Evolutionary conservation across 2,329 filamentous ascomycete genomes (phyloP), one percentile per base, ranked within the genome.

Genomic region (Fusarium protoensiforme): DNA sequence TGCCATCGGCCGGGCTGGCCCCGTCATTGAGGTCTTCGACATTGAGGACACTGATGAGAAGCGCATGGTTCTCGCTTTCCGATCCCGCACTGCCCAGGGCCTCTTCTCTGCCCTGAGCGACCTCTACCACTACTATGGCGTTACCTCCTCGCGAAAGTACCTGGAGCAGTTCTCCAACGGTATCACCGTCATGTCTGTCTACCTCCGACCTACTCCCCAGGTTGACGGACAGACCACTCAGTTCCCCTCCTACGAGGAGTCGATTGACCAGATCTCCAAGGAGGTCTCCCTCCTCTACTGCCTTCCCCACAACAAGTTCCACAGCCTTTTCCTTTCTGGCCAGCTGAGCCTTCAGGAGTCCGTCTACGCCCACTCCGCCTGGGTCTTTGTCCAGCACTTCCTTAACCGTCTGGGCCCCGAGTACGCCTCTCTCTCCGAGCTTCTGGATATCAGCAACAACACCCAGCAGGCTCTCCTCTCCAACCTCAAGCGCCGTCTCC

Each of bases 161-260:
- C 93, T 99, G 56, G 94, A 99, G 85, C 96, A 98, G 85, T 99
- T 99, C 87, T 96, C 95, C 80, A 99, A 99, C 83, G 96, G 96
- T 71, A 97, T 98, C 81, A 97, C 94, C 16, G 93, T 98, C 83
- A 97, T 98, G 89, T 98, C 95, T 77, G 90, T 98, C 72, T 99
- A 99, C 84, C 89, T 99, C 68, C 92, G 93, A 75, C 95, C 94
- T 24, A 88, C 93, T 20, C 81, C 87, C 56, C 89, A 88, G 73
- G 82, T 88, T 27, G 85, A 43, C 36, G 62, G 43, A 48, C 41
- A 11, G 46, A 53, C 90, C 39, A 84, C 88, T 46, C 87, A 88
- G 65, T 85, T 86, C 80, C 95, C 96, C 41, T 92, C 95, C 0
- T 94, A 98, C 75, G 94, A 98, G 79, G 93, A 96, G 76, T 96